phyloP scores from a whole-genome alignment of 2,329 filamentous ascomycete species.

The Pseudocercospora macadamiae region DNA sequence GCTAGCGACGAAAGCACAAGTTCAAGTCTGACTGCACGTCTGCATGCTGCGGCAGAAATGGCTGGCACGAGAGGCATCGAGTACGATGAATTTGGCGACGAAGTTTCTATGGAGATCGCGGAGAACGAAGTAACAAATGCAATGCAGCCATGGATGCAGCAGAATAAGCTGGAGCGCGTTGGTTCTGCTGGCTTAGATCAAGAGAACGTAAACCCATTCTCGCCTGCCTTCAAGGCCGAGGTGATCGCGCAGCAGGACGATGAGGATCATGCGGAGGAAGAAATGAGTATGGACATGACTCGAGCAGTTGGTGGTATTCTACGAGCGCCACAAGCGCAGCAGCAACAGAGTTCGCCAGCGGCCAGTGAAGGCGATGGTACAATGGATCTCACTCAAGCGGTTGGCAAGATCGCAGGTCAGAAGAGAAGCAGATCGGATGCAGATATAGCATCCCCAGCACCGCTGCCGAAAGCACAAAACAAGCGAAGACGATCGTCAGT shows the following conservation, averaged over 20 bases:
- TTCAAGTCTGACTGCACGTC: constrained; percentile 63
- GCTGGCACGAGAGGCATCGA: constrained; percentile 74
- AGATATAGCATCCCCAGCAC: constrained; percentile 38
- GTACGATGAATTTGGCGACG: constrained; percentile 57
- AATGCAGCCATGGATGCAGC: constrained; percentile 72
- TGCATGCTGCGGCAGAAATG: constrained; percentile 76
- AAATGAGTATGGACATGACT: constrained; percentile 95
- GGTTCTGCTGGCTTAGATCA: constrained; percentile 45
- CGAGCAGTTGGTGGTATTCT: constrained; percentile 80
- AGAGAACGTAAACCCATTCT: constrained; percentile 55
- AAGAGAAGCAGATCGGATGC: constrained; percentile 48
- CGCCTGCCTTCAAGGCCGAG: constrained; percentile 45
- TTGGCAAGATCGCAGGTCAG: constrained; percentile 54
- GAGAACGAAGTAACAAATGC: constrained; percentile 74
- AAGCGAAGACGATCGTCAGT: constrained; percentile 44
- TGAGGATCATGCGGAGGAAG: constrained; percentile 52
- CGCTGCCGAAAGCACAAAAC: constrained; percentile 12
- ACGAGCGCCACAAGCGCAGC: constrained; percentile 41
- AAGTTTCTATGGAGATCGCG: constrained; percentile 56
- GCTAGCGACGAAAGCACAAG: constrained; percentile 57
- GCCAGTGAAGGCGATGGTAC: constrained; percentile 47
- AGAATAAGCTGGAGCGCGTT: constrained; percentile 39
- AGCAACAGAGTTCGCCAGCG: constrained; percentile 41
- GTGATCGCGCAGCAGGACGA: constrained; percentile 31
- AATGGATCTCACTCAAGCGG: constrained; percentile 60